These are phyloP conservation scores for Arthrobotrys iridis DNA, from an alignment of 2,329 filamentous ascomycete species.

Conservation along the genomic window DNA sequence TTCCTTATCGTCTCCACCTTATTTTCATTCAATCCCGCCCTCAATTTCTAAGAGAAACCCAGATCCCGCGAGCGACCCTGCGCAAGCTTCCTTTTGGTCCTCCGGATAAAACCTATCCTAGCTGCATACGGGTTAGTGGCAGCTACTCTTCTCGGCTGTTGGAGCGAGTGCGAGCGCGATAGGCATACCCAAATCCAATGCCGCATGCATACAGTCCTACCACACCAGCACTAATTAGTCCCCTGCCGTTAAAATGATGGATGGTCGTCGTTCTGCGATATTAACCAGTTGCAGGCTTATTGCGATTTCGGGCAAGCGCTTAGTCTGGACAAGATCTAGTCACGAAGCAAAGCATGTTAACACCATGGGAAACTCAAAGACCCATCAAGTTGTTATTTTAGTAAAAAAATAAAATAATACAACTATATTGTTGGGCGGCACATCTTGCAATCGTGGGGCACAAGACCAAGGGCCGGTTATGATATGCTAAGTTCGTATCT, in stretches of 20 bases:
- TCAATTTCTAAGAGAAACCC: not conserved
- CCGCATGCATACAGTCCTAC: slow-evolving; percentile 7
- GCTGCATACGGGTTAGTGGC: slow-evolving; percentile 2
- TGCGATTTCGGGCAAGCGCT: slow-evolving; percentile 45
- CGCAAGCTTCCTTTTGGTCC: not conserved
- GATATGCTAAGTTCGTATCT: slow-evolving; percentile 10
- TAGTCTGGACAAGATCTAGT: not conserved
- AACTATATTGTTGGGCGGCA: not conserved
- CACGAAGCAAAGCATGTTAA: too few species aligned
- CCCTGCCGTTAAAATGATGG: slow-evolving; percentile 6
- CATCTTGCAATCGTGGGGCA: not conserved
- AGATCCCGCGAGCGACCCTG: not conserved
- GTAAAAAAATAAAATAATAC: not conserved
- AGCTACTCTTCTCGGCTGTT: slow-evolving; percentile 21
- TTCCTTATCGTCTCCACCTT: slow-evolving; percentile 6
- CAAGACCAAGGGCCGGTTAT: slow-evolving; percentile 9
- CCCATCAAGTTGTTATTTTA: not conserved
- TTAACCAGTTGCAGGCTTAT: slow-evolving; percentile 7
- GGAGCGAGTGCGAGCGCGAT: slow-evolving; percentile 2
- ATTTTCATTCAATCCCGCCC: not conserved
- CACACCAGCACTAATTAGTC: too few species aligned
- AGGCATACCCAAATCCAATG: not conserved
- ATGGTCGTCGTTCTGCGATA: not conserved
- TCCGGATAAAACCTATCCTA: slow-evolving; percentile 18
- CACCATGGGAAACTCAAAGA: not conserved